Evolutionary conservation across 257 asterid genomes (phyloP).

Genomic region (Lithospermum erythrorhizon): DNA sequence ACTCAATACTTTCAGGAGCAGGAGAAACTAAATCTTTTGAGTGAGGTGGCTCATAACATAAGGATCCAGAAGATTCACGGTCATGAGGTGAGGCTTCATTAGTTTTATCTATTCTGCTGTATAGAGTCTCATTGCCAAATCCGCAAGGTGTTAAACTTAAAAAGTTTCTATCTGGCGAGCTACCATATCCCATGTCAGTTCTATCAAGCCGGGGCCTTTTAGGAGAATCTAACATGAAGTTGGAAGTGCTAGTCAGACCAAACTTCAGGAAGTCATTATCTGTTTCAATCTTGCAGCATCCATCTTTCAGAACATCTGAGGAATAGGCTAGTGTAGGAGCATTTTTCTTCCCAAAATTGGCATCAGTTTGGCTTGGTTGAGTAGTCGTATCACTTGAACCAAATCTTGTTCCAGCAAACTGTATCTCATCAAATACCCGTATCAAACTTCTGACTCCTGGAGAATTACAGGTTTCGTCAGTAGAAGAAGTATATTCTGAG

Average conservation of each 20-base stretch:
- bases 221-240: slow-evolving; percentile 27
- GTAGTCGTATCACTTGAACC: slow-evolving; percentile 10
- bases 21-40: slow-evolving; percentile 15
- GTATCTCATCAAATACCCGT: slow-evolving; percentile 17
- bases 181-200: slow-evolving; percentile 14
- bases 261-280: slow-evolving; percentile 13
- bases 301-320: slow-evolving; percentile 11
- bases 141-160: slow-evolving; percentile 43
- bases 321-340: slow-evolving; percentile 14
- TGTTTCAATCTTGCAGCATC: background rate
- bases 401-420: slow-evolving; percentile 15
- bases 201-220: slow-evolving; percentile 29
- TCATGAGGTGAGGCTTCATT: slow-evolving; percentile 17
- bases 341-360: slow-evolving; percentile 9
- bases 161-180: slow-evolving; percentile 30
- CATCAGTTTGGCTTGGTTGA: slow-evolving; percentile 13
- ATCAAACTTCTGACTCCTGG: slow-evolving; percentile 16
- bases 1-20: slow-evolving; percentile 8
- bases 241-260: slow-evolving; percentile 16
- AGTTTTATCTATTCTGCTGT: slow-evolving; percentile 24
- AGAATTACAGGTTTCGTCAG: slow-evolving; percentile 13
- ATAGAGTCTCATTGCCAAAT: slow-evolving; percentile 17
- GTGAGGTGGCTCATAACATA: slow-evolving; percentile 29
- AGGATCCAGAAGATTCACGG: slow-evolving; percentile 18
- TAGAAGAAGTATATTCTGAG: slow-evolving; percentile 19